phyloP scores from a whole-genome alignment of 257 asterid species.

The Primulina huaijiensis region DNA sequence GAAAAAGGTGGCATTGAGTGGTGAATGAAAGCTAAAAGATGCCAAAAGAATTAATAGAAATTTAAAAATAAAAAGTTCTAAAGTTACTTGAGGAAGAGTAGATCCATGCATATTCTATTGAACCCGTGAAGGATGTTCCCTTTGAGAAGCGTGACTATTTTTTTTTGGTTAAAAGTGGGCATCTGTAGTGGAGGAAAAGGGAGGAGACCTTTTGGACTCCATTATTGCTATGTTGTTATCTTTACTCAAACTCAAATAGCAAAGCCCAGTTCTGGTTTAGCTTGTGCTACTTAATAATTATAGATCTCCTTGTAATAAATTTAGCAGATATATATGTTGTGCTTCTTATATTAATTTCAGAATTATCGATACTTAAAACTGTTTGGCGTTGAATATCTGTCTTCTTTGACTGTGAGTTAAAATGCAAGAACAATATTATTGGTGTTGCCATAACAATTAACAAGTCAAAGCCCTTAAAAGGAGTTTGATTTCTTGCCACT shows the following conservation, averaged over 20 bases:
- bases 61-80: constrained; percentile 8
- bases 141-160: constrained; percentile 36
- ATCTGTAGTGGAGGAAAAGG: constrained; percentile 61
- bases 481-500: neutral
- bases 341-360: neutral
- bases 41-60: constrained; percentile 8
- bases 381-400: neutral
- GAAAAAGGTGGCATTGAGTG: constrained; percentile 54
- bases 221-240: constrained; percentile 47
- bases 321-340: neutral
- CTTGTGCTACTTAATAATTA: neutral
- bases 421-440: too few species aligned
- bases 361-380: too few species aligned
- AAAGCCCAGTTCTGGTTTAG: constrained; percentile 14
- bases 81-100: constrained; percentile 25
- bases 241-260: constrained; percentile 34
- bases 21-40: constrained; percentile 42
- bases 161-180: constrained; percentile 29
- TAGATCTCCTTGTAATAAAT: too few species aligned
- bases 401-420: neutral
- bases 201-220: constrained; percentile 42
- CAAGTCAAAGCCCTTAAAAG: neutral
- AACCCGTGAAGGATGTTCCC: constrained; percentile 39
- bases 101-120: constrained; percentile 78
- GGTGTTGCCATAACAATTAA: neutral